A percentile compares a stretch with the other conserved stretches of the same genome.
phyloP scores from a whole-genome alignment of 2,329 filamentous ascomycete genomes.

The Colletotrichum noveboracense region DNA sequence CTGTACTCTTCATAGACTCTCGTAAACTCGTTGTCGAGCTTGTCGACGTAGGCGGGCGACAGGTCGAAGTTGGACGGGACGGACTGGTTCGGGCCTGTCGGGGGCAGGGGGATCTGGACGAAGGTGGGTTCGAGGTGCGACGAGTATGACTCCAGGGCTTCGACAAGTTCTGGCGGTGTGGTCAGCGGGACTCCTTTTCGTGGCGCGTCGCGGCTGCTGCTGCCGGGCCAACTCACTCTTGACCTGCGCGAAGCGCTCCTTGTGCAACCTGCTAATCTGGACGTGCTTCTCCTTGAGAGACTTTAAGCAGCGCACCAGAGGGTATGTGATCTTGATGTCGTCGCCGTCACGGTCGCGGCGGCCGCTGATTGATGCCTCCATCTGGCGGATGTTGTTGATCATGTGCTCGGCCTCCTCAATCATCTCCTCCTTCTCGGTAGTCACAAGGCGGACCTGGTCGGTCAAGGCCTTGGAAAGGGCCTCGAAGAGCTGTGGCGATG shows the following conservation, averaged over 20 bases:
- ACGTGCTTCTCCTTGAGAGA: constrained; percentile 84
- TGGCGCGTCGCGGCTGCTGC: not conserved
- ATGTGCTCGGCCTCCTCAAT: constrained; percentile 88
- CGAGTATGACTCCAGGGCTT: constrained; percentile 94
- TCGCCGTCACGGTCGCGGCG: constrained; percentile 69
- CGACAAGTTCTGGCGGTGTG: constrained; percentile 74
- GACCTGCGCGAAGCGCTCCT: constrained; percentile 93
- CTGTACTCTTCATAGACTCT: constrained; percentile 97
- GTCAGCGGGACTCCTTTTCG: constrained; percentile 13
- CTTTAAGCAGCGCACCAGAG: constrained; percentile 80
- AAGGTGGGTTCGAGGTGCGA: constrained; percentile 93
- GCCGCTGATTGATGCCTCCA: constrained; percentile 90
- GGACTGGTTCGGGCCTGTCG: constrained; percentile 76
- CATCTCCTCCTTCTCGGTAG: constrained; percentile 87
- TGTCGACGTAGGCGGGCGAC: constrained; percentile 86
- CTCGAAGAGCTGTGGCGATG: constrained; percentile 73
- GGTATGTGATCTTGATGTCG: constrained; percentile 80
- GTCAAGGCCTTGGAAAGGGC: constrained; percentile 91
- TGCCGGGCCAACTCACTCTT: constrained; percentile 69
- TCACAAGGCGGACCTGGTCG: constrained; percentile 85
- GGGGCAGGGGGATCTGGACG: constrained; percentile 83
- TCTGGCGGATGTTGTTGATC: constrained; percentile 86
- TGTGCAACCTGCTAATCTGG: constrained; percentile 81
- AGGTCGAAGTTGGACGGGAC: constrained; percentile 88
- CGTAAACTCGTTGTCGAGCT: constrained; percentile 89